These are phyloP conservation scores for Cercospora zeina DNA, from an alignment of 2,329 filamentous ascomycete species.

Conservation along the genomic window DNA sequence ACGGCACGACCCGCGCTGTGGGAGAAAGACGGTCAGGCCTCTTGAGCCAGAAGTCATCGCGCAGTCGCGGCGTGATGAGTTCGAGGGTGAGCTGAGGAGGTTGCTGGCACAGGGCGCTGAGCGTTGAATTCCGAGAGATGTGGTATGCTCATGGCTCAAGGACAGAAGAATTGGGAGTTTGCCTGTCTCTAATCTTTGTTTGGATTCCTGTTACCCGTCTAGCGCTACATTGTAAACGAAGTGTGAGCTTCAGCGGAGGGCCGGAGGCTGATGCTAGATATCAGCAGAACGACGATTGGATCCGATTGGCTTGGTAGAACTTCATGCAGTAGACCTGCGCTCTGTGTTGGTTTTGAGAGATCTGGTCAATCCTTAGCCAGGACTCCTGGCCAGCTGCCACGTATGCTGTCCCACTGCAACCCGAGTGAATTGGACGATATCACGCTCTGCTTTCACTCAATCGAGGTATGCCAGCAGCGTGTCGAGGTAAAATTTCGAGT, in stretches of 20 bases:
- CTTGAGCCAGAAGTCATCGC: slow-evolving; percentile 13
- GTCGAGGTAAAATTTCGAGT: neutral
- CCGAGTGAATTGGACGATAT: neutral
- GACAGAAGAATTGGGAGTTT: neutral
- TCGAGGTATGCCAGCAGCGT: neutral
- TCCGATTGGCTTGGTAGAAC: neutral
- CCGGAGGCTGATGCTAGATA: neutral
- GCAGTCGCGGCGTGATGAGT: slow-evolving; percentile 16
- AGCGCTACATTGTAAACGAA: neutral
- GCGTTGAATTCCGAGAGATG: neutral
- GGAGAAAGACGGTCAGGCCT: neutral
- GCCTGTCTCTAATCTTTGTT: neutral
- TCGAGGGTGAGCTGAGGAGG: slow-evolving; percentile 6
- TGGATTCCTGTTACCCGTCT: neutral
- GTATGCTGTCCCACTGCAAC: neutral
- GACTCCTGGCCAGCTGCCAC: neutral
- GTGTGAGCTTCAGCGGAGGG: neutral
- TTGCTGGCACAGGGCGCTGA: neutral
- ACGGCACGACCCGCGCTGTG: neutral
- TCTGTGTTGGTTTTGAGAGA: neutral
- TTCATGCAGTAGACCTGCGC: neutral
- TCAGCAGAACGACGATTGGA: neutral
- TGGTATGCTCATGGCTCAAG: neutral
- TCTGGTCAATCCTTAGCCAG: neutral
- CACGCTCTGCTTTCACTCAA: neutral